Percentiles rank a stretch among this genome's conserved stretches.
Conservation (phyloP, 176 grass and related monocot species). For the Oryza longistaminata region DNA sequence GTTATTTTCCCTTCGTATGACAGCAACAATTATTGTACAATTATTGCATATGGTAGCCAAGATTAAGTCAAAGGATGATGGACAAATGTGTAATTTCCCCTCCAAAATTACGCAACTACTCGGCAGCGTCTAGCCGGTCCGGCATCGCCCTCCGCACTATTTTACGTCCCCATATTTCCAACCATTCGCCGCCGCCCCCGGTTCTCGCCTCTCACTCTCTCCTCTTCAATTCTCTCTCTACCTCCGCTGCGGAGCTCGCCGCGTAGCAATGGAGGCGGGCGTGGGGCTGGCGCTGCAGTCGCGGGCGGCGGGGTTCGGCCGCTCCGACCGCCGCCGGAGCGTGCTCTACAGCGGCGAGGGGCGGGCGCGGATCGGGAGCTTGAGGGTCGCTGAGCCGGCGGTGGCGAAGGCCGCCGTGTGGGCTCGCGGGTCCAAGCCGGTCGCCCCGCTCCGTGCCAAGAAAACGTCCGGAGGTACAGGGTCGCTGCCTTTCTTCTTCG, state of each 20-base stretch:
- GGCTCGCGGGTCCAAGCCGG: slow-evolving; percentile 42
- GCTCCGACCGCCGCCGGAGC: slow-evolving; percentile 33
- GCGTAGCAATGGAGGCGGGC: slow-evolving; percentile 45
- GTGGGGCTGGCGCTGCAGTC: slow-evolving; percentile 41
- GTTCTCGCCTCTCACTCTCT: not conserved
- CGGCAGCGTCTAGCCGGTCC: slow-evolving; percentile 38
- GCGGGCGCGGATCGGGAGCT: not conserved
- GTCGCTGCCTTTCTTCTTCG: not conserved
- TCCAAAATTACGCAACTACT: slow-evolving; percentile 49
- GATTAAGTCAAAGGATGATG: not conserved
- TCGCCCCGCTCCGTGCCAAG: slow-evolving; percentile 40
- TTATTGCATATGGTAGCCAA: not conserved
- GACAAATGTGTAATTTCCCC: slow-evolving; percentile 21
- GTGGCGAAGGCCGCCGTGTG: slow-evolving; percentile 10
- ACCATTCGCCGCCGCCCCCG: slow-evolving; percentile 31
- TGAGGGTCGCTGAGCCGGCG: slow-evolving; percentile 23
- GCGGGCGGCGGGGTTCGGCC: slow-evolving; percentile 42
- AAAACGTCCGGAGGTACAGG: slow-evolving; percentile 53
- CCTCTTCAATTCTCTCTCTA: too few relatives aligned
- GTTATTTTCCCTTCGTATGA: too few relatives aligned
- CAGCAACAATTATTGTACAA: too few relatives aligned
- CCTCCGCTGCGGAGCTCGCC: not conserved
- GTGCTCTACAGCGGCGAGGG: not conserved
- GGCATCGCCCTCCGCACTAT: not conserved
- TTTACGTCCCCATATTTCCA: slow-evolving; percentile 32